phyloP scores from a whole-genome alignment of 495 filamentous ascomycete species.

The Barbatosphaeria neglecta region DNA sequence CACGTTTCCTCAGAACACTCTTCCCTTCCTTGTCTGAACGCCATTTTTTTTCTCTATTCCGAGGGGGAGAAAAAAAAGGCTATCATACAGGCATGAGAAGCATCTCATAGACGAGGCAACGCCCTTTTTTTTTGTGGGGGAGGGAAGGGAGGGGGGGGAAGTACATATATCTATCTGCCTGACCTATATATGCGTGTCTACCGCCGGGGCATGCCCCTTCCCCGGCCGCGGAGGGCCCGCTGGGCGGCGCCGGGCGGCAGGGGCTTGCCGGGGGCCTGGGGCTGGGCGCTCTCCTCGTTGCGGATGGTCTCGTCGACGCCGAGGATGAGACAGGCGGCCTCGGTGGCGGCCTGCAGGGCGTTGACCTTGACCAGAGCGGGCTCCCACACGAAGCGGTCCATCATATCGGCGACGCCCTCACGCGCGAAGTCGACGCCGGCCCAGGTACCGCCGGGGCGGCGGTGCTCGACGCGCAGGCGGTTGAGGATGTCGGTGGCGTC shows the following conservation, averaged over 20 bases:
- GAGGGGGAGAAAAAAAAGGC: too few relatives aligned
- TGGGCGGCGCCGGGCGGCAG: conserved; percentile 90
- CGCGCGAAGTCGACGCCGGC: conserved; percentile 90
- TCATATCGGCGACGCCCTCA: conserved; percentile 86
- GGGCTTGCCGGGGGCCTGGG: conserved; percentile 64
- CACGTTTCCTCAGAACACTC: too few relatives aligned
- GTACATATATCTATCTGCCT: too few relatives aligned
- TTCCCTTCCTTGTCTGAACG: too few relatives aligned
- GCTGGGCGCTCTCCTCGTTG: conserved; percentile 80
- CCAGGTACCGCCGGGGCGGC: conserved; percentile 82
- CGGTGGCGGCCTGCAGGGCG: conserved; percentile 89
- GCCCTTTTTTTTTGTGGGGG: too few relatives aligned
- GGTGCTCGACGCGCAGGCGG: conserved; percentile 85
- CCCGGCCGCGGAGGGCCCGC: conserved; percentile 74
- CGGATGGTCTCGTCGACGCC: conserved; percentile 96
- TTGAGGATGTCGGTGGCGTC: conserved; percentile 97
- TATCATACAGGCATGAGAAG: too few relatives aligned
- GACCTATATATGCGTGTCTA: conserved; percentile 19
- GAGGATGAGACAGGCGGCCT: conserved; percentile 88
- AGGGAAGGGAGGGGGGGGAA: too few relatives aligned
- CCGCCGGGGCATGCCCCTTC: conserved; percentile 83
- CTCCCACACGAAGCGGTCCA: conserved; percentile 93
- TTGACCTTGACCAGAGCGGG: conserved; percentile 93
- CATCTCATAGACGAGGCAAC: too few relatives aligned
- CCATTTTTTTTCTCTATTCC: too few relatives aligned